These are phyloP conservation scores for Cercospora zeina DNA, from an alignment of 2,329 filamentous ascomycete genomes.

Conservation along the genomic window DNA sequence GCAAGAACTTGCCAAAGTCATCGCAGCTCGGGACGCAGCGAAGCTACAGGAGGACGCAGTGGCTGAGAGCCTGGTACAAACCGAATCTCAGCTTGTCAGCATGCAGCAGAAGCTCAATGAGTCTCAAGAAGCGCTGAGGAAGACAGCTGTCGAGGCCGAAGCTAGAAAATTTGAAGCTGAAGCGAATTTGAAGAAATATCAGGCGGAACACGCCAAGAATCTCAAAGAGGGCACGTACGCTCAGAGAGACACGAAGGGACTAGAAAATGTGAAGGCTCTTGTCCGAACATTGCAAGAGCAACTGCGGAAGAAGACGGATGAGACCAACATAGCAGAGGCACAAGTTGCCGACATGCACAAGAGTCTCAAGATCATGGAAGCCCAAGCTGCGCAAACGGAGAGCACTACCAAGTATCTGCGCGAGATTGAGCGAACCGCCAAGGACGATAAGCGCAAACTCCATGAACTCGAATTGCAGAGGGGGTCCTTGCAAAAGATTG, in stretches of 20 bases:
- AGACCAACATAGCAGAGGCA: conserved; percentile 49
- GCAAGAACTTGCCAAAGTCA: conserved; percentile 48
- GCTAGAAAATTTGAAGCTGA: conserved; percentile 35
- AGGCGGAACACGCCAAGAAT: conserved; percentile 48
- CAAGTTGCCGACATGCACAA: conserved; percentile 45
- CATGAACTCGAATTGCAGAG: conserved; percentile 34
- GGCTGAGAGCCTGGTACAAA: conserved; percentile 33
- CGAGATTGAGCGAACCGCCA: conserved; percentile 33
- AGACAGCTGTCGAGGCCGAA: conserved; percentile 36
- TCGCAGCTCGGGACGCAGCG: conserved; percentile 41
- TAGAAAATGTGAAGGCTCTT: conserved; percentile 56
- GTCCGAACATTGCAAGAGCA: conserved; percentile 57
- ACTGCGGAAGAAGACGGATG: conserved; percentile 55
- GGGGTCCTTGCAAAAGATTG: conserved; percentile 31
- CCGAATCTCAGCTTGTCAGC: conserved; percentile 52
- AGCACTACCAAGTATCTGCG: conserved; percentile 29
- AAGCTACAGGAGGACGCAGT: conserved; percentile 47
- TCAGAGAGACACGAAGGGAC: conserved; percentile 54
- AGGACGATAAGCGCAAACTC: conserved; percentile 11
- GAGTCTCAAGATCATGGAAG: conserved; percentile 36
- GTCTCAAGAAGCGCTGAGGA: conserved; percentile 45
- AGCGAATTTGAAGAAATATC: conserved; percentile 41
- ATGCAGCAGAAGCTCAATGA: conserved; percentile 54
- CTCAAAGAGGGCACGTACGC: conserved; percentile 53
- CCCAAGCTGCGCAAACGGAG: conserved; percentile 30